Conservation (phyloP, 257 asterid genomes). For the Solanum bulbocastanum region DNA sequence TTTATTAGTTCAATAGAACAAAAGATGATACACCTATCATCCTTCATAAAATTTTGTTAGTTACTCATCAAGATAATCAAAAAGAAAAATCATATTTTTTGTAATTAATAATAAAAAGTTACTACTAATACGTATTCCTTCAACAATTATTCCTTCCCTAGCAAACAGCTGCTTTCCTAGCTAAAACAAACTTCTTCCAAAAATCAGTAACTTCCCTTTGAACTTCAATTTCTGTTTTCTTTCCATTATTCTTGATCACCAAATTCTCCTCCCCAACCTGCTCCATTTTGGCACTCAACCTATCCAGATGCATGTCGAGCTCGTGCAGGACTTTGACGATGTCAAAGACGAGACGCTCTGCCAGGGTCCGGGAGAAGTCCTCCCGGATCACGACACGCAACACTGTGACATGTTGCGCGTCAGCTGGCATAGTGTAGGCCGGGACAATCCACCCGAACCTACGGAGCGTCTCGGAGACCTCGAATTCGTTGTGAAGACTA, state of each 20-base stretch:
- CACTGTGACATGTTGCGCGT: slow-evolving; percentile 20
- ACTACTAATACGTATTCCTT: neutral
- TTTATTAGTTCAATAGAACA: neutral
- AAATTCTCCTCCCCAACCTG: neutral
- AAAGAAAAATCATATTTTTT: neutral
- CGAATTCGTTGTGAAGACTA: slow-evolving; percentile 13
- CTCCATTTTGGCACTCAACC: neutral
- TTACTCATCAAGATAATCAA: neutral
- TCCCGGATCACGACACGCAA: slow-evolving; percentile 20
- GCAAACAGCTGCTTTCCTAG: slow-evolving; percentile 9
- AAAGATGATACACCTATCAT: neutral
- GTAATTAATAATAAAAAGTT: neutral
- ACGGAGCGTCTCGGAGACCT: slow-evolving; percentile 15
- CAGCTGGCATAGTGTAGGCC: slow-evolving; percentile 24
- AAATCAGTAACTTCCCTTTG: slow-evolving; percentile 13
- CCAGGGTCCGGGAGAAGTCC: slow-evolving; percentile 20
- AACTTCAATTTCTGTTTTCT: slow-evolving; percentile 11
- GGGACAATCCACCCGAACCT: slow-evolving; percentile 29
- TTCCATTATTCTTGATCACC: neutral
- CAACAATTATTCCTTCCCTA: neutral
- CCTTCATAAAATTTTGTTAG: neutral
- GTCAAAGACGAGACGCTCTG: slow-evolving; percentile 19
- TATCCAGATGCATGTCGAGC: slow-evolving; percentile 9
- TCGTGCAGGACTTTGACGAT: slow-evolving; percentile 14
- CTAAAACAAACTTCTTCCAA: slow-evolving; percentile 22